Conservation (phyloP, 2,329 filamentous ascomycete genomes). For the Apiospora sp. region DNA sequence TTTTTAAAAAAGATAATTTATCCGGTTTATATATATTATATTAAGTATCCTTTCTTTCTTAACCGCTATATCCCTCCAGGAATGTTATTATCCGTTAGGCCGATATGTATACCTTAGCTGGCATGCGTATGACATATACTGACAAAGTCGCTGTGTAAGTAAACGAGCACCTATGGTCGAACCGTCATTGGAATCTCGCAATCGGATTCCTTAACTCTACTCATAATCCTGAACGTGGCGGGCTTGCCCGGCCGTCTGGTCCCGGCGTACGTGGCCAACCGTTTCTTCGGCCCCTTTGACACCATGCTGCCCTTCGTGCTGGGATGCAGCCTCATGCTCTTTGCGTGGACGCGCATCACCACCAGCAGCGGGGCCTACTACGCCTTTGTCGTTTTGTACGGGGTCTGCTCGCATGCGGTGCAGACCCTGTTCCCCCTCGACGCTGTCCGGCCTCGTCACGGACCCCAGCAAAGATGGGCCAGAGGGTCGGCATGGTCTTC, state of each 20-base stretch:
- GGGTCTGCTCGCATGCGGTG: conserved; percentile 33
- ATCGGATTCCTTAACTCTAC: conserved; percentile 48
- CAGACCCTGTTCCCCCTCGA: conserved; percentile 34
- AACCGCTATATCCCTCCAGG: no score
- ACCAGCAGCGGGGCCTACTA: conserved; percentile 27
- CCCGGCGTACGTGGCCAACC: conserved; percentile 56
- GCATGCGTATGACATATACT: no score
- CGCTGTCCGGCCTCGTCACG: conserved; percentile 42
- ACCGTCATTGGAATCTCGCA: conserved; percentile 7
- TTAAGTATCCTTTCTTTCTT: no score
- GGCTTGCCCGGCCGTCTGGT: conserved; percentile 56
- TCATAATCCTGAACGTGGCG: conserved; percentile 61
- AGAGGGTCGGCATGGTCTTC: conserved; percentile 61
- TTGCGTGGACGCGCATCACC: conserved; percentile 55
- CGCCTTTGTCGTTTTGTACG: conserved; percentile 32
- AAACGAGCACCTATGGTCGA: no score
- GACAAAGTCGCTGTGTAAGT: no score
- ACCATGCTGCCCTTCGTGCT: conserved; percentile 48
- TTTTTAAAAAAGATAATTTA: neutral
- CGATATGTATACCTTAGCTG: no score
- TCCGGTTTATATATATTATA: neutral
- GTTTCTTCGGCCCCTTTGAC: conserved; percentile 53
- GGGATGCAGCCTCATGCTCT: conserved; percentile 44
- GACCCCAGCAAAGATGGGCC: conserved; percentile 60
- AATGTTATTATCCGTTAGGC: no score